phyloP scores from a whole-genome alignment of 2,329 filamentous ascomycete genomes.

The Emergomyces pasteurianus region DNA sequence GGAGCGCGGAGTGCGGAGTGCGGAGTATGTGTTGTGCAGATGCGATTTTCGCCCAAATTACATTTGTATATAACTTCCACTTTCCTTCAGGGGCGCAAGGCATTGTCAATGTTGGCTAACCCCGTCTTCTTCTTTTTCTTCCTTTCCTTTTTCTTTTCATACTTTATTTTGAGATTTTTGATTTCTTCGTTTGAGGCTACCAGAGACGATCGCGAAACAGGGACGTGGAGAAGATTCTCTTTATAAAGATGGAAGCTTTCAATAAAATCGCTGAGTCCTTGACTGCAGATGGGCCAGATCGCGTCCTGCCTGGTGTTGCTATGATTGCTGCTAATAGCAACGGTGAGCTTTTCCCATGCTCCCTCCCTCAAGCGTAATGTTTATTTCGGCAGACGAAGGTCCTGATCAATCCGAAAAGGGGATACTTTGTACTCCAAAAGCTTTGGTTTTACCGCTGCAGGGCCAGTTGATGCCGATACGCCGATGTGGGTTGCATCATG shows the following conservation, averaged over 20 bases:
- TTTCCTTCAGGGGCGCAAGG: too few relatives aligned
- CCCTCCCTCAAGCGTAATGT: not conserved
- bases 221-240: not conserved
- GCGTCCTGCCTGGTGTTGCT: not conserved
- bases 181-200: not conserved
- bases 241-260: slow-evolving; percentile 13
- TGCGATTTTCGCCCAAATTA: too few relatives aligned
- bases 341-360: not conserved
- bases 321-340: not conserved
- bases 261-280: not conserved
- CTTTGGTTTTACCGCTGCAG: not conserved
- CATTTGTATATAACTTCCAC: too few relatives aligned
- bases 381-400: not conserved
- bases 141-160: not conserved
- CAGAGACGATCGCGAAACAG: not conserved
- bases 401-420: not conserved
- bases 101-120: too few relatives aligned
- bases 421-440: not conserved
- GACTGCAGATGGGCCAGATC: not conserved
- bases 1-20: too few relatives aligned
- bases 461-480: not conserved
- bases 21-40: too few relatives aligned
- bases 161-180: not conserved
- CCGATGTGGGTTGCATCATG: slow-evolving; percentile 12
- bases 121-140: too few relatives aligned